phyloP scores from a whole-genome alignment of 1,284 basidiomycete species.

The Thelephora terrestris region DNA sequence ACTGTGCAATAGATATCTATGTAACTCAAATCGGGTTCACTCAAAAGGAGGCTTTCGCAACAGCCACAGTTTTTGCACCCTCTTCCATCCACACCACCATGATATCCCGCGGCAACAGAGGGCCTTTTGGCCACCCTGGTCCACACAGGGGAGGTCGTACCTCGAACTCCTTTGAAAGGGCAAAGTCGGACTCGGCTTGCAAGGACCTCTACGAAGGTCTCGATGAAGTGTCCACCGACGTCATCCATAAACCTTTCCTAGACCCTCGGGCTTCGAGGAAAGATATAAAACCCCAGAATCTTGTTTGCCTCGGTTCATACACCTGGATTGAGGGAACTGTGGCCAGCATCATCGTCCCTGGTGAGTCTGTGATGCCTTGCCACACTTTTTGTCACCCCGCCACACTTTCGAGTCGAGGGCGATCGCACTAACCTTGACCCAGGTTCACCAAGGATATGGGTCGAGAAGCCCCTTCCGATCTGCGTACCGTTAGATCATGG shows the following conservation, averaged over 20 bases:
- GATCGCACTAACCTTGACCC: background rate
- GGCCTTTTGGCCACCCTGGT: too few relatives aligned
- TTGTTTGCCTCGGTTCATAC: slow-evolving; percentile 37
- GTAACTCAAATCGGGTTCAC: too few relatives aligned
- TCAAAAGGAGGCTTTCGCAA: too few relatives aligned
- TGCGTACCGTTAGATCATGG: slow-evolving; percentile 38
- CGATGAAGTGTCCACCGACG: too few relatives aligned
- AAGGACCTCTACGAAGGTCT: too few relatives aligned
- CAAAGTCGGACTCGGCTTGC: too few relatives aligned
- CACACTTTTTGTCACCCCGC: background rate
- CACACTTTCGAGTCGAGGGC: background rate
- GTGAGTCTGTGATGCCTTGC: slow-evolving; percentile 17
- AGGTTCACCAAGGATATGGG: slow-evolving; percentile 48
- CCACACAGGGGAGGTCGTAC: too few relatives aligned
- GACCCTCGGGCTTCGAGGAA: background rate
- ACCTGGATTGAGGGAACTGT: slow-evolving; percentile 30
- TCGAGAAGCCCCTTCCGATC: slow-evolving; percentile 32
- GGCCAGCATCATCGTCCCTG: slow-evolving; percentile 43
- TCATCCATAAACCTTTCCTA: background rate
- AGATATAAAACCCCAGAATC: slow-evolving; percentile 21
- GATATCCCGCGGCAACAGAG: too few relatives aligned
- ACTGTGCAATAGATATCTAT: too few relatives aligned
- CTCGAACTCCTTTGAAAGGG: too few relatives aligned
- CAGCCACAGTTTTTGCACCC: too few relatives aligned
- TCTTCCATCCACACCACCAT: too few relatives aligned